Evolutionary conservation across 768 basidiomycete genomes (phyloP).

Genomic region (Pulveroboletus sp.): DNA sequence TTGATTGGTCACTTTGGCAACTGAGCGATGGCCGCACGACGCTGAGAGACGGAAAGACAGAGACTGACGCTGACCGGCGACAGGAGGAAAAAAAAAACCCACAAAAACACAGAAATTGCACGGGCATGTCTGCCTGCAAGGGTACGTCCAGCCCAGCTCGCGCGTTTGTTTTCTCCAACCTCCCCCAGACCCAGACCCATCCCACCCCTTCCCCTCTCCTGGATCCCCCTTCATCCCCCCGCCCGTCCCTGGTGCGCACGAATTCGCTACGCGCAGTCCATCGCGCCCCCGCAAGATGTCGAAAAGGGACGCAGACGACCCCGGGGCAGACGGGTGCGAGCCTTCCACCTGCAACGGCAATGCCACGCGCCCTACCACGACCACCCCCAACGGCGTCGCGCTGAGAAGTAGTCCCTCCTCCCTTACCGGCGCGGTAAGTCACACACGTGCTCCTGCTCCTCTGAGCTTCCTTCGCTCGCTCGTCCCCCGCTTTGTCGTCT

Average conservation of each 20-base stretch:
- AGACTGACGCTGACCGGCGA: background rate
- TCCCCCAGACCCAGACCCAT: conserved; percentile 35
- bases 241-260: conserved; percentile 60
- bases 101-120: background rate
- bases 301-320: conserved; percentile 20
- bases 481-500: conserved; percentile 24
- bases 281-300: conserved; percentile 26
- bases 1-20: conserved; percentile 14
- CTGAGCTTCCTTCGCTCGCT: conserved; percentile 23
- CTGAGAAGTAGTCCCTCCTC: background rate
- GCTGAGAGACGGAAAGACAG: background rate
- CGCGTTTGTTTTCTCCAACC: background rate
- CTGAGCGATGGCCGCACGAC: conserved; percentile 1
- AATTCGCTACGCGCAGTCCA: conserved; percentile 48
- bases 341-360: background rate
- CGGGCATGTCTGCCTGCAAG: conserved; percentile 1
- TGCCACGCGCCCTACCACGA: background rate
- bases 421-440: conserved; percentile 29
- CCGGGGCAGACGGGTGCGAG: background rate
- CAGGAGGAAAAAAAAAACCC: background rate
- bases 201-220: conserved; percentile 55
- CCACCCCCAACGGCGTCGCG: conserved; percentile 3
- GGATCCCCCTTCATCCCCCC: conserved; percentile 66
- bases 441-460: conserved; percentile 4
- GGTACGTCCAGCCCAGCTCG: conserved; percentile 1